Percentiles rank a stretch among this genome's conserved stretches.
These are phyloP conservation scores for Silybum marianum DNA, from an alignment of 129 eudicot genomes.

Conservation along the genomic window DNA sequence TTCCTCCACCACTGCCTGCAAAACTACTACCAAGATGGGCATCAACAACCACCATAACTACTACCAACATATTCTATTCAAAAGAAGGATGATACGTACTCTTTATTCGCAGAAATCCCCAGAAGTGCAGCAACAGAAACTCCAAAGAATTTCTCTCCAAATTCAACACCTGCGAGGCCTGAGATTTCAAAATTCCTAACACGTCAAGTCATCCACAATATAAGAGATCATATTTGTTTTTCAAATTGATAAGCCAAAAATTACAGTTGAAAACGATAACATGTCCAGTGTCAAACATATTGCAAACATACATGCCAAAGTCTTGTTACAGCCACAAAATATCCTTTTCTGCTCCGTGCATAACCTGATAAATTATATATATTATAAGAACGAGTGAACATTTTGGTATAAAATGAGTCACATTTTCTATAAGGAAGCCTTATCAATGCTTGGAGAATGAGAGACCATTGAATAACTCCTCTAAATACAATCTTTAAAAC, in stretches of 20 bases:
- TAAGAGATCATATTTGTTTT: not conserved
- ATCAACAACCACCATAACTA: not conserved
- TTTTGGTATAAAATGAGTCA: not conserved
- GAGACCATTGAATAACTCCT: no score
- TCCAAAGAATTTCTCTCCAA: no score
- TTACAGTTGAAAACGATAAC: conserved; percentile 31
- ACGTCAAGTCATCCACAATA: not conserved
- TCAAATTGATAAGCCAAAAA: not conserved
- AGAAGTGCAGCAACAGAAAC: no score
- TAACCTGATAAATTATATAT: conserved; percentile 40
- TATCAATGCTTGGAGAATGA: no score
- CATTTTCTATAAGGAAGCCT: not conserved
- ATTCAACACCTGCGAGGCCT: conserved; percentile 67
- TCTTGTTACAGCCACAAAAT: conserved; percentile 92
- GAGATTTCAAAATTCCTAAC: not conserved
- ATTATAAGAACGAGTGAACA: not conserved
- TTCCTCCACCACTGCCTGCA: no score
- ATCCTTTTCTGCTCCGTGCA: no score
- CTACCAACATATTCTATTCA: not conserved
- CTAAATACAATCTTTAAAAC: no score
- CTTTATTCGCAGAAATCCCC: no score
- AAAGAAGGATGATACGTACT: not conserved
- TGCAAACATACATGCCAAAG: conserved; percentile 83
- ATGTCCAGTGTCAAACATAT: conserved; percentile 95
- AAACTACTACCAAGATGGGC: not conserved